Evolutionary conservation across 208 protist species (phyloP).

Genomic region (Spongospora subterranea): DNA sequence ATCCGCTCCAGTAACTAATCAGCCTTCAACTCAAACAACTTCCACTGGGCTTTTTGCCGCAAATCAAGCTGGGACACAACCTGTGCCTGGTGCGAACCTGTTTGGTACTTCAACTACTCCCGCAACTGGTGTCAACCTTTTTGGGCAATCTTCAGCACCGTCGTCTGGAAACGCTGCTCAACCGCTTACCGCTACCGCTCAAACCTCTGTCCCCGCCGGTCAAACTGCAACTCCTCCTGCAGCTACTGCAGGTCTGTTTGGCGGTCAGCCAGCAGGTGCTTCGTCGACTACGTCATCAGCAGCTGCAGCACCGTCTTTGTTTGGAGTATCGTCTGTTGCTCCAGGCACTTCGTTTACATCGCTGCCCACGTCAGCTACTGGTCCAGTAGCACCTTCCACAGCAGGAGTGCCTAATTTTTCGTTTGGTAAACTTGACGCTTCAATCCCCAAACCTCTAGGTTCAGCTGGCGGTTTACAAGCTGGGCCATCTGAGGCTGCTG

Average conservation of each 20-base stretch:
- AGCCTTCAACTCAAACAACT: not conserved
- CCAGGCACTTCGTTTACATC: not conserved
- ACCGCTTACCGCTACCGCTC: not conserved
- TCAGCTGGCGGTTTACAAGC: not conserved
- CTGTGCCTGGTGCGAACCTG: not conserved
- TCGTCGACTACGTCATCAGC: not conserved
- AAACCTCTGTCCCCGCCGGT: not conserved
- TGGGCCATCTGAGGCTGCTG: not conserved
- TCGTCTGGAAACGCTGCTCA: not conserved
- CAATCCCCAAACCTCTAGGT: not conserved
- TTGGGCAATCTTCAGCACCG: not conserved
- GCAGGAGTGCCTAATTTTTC: not conserved
- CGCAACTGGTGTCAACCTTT: not conserved
- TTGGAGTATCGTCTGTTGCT: not conserved
- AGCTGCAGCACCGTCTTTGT: conserved; percentile 7
- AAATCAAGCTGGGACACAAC: not conserved
- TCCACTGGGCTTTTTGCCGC: not conserved
- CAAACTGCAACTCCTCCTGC: not conserved
- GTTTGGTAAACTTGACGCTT: not conserved
- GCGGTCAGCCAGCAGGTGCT: not conserved
- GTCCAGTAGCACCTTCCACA: not conserved
- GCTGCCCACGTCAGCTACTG: not conserved
- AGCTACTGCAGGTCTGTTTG: not conserved
- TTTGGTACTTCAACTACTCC: not conserved
- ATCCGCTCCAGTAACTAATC: not conserved